Evolutionary conservation across 495 filamentous ascomycete genomes (phyloP).

Genomic region (Acidomyces sp.): DNA sequence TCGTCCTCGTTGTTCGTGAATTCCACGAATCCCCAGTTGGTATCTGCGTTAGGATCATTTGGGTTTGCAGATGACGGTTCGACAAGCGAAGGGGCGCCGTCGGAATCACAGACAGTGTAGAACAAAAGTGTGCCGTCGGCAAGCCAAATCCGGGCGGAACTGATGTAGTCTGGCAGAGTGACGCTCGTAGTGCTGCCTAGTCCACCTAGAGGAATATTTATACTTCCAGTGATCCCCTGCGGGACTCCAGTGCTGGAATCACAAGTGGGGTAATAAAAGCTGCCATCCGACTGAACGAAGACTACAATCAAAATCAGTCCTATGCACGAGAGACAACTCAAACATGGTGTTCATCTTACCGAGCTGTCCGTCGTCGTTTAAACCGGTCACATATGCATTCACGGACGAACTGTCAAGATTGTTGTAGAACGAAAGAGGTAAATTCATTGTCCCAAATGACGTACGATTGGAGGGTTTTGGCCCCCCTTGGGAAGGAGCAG

Average conservation of each 20-base stretch:
- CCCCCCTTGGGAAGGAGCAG: too few relatives aligned
- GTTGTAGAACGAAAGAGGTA: constrained; percentile 25
- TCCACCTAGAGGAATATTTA: constrained; percentile 16
- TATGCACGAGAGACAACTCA: too few relatives aligned
- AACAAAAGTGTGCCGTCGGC: constrained; percentile 27
- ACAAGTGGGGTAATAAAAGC: constrained; percentile 27
- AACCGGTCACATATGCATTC: constrained; percentile 29
- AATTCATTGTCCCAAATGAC: too few relatives aligned
- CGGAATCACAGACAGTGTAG: constrained; percentile 25
- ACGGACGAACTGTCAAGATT: constrained; percentile 26
- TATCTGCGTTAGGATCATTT: constrained; percentile 29
- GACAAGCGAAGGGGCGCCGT: constrained; percentile 27
- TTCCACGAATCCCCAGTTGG: constrained; percentile 39
- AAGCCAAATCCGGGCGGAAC: not conserved
- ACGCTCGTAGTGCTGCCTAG: not conserved
- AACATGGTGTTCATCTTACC: constrained; percentile 25
- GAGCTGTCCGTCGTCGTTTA: constrained; percentile 22
- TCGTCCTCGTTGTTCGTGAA: constrained; percentile 30
- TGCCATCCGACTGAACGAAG: constrained; percentile 30
- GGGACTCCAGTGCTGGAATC: constrained; percentile 18
- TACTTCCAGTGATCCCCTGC: constrained; percentile 18
- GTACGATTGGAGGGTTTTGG: too few relatives aligned
- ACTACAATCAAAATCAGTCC: too few relatives aligned
- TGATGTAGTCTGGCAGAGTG: not conserved
- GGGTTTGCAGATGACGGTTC: constrained; percentile 35